Evolutionary conservation across 2,329 filamentous ascomycete species (phyloP).

Genomic region (Diaporthe citri): DNA sequence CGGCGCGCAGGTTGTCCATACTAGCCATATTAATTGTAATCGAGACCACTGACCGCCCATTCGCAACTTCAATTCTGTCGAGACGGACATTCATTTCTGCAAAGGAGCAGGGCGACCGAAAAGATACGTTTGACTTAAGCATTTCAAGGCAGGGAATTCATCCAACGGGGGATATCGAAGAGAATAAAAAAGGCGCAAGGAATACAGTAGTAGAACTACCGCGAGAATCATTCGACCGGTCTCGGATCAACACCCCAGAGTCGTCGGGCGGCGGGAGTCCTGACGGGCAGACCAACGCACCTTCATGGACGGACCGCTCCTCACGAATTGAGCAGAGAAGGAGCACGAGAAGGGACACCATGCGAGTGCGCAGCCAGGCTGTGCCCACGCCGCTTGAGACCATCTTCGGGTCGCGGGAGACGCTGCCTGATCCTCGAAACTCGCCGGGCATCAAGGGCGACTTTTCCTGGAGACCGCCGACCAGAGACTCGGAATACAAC

Average conservation of each 20-base stretch:
- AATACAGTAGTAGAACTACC: background rate
- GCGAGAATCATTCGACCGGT: slow-evolving; percentile 13
- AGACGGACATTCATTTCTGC: slow-evolving; percentile 26
- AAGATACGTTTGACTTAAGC: slow-evolving; percentile 21
- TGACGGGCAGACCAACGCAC: background rate
- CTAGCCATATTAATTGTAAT: slow-evolving; percentile 24
- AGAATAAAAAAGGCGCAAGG: background rate
- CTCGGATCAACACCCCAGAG: slow-evolving; percentile 22
- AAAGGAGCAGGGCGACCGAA: background rate
- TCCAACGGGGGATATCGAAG: background rate
- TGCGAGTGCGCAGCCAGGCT: slow-evolving; percentile 27
- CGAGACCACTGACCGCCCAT: slow-evolving; percentile 37
- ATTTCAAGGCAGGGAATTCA: slow-evolving; percentile 17
- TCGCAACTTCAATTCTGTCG: slow-evolving; percentile 34
- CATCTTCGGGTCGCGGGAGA: slow-evolving; percentile 27
- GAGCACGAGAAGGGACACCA: background rate
- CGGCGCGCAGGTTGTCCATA: slow-evolving; percentile 26
- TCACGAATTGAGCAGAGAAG: background rate
- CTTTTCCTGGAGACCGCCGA: slow-evolving; percentile 37
- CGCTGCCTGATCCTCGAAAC: background rate
- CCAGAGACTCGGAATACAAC: slow-evolving; percentile 4
- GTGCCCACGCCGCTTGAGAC: slow-evolving; percentile 34
- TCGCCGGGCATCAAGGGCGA: slow-evolving; percentile 13
- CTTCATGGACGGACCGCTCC: background rate
- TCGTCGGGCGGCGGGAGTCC: background rate